phyloP scores from a whole-genome alignment of 106 monocot species.

The Allium cepa region DNA sequence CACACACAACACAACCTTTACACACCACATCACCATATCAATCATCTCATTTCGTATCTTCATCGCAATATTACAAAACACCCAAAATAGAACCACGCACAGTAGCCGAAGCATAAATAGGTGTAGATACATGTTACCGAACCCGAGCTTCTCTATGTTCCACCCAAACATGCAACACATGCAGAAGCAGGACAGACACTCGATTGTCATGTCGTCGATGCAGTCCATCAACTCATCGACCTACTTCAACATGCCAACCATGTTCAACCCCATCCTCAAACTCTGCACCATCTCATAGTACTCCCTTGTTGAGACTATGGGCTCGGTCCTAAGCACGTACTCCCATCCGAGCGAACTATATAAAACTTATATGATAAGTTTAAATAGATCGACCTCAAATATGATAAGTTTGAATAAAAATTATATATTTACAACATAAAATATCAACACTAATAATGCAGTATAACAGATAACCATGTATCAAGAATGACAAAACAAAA shows the following conservation, averaged over 20 bases:
- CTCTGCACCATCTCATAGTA: no score
- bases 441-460: no score
- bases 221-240: constrained; percentile 13
- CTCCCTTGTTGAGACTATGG: no score
- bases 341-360: no score
- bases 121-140: constrained; percentile 20
- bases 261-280: background rate
- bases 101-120: constrained; percentile 8
- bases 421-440: no score
- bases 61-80: constrained; percentile 10
- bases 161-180: constrained; percentile 14
- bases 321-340: no score
- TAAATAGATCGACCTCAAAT: no score
- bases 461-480: no score
- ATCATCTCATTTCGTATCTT: constrained; percentile 11
- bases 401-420: no score
- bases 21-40: background rate
- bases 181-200: constrained; percentile 13
- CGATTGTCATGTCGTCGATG: background rate
- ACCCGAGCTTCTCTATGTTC: constrained; percentile 20
- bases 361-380: no score
- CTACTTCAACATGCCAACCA: constrained; percentile 1
- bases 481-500: no score
- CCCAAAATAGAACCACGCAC: constrained; percentile 13
- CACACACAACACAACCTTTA: constrained; percentile 3